Evolutionary conservation across 768 basidiomycete genomes (phyloP), one percentile per base, ranked within the genome.

Genomic region (Kwoniella newhampshirensis): DNA sequence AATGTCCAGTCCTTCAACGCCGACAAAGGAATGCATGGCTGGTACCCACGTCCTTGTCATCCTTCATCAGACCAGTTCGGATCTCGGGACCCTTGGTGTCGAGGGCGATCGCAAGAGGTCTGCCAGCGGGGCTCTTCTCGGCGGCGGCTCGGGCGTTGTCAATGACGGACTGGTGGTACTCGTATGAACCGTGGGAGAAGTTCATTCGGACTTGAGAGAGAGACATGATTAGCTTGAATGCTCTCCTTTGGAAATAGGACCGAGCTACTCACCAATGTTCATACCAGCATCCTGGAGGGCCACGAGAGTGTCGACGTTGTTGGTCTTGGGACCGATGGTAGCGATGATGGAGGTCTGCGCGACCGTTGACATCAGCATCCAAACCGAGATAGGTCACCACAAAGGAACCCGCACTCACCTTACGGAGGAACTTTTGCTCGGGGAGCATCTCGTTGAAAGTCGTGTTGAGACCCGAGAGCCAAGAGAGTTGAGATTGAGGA

Each of bases 1-100:
- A 2, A 20, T 36, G 15, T 13, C 11, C 27, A 15, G 17, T 49
- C 2, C 6, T 15, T 15, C 36, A 25, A 37, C 64, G 4, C 17
- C 17, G 40, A 20, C 17, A 6, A 41, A 17, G 40, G 8, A 21
- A 44, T 44, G 12, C 47, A 25, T 21, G 8, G 15, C 12, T 8
- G 15, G 18, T 9, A 53, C 89, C 64, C 76, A 96, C 91, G 73
- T 99, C 96, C 63, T 82, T 81, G 76, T 84, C 83, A 71, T 91
- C 84, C 78, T 81, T 86, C 81, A 94, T 98, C 75, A 91, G 71
- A 55, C 96, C 96, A 41, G 96, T 98, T 62, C 96, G 87, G 80
- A 99, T 99, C 81, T 98, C 96, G 36, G 96, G 96, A 55, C 96
- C 96, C 90, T 99, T 99, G 59, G 96, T 99, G 78, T 99, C 96